Conservation (phyloP, 179 eudicot genomes). For the Gypsophila paniculata region DNA sequence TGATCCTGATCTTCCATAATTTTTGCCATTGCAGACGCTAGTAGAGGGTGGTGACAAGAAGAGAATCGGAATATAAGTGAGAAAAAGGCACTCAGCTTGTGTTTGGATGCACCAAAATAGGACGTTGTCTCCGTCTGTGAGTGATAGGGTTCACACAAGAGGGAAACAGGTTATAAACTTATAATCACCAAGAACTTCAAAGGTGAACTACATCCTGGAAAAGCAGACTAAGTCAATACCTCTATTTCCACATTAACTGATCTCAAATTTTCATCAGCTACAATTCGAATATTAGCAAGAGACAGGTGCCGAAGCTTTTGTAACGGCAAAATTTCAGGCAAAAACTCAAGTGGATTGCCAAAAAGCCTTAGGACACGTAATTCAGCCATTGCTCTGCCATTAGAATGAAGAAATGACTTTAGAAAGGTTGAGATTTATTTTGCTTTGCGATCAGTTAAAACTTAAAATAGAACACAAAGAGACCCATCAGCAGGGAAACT, state of each 20-base stretch:
- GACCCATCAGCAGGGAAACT: conserved; percentile 17
- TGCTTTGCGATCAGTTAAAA: conserved; percentile 3
- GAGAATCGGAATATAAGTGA: conserved; percentile 95
- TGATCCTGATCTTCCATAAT: conserved; percentile 89
- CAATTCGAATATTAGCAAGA: conserved; percentile 89
- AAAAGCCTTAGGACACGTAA: conserved; percentile 81
- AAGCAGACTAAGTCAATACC: conserved; percentile 38
- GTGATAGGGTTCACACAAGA: conserved; percentile 25
- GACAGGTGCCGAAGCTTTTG: conserved; percentile 90
- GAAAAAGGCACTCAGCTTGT: conserved; percentile 92
- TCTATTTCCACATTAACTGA: conserved; percentile 90
- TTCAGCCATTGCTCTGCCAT: conserved; percentile 88
- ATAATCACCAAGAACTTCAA: conserved; percentile 14
- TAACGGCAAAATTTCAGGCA: conserved; percentile 91
- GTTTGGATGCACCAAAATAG: conserved; percentile 86
- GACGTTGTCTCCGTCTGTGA: conserved; percentile 85
- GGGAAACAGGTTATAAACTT: conserved; percentile 18
- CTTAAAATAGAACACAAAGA: conserved; percentile 9
- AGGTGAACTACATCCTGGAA: conserved; percentile 5
- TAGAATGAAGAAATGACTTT: conserved; percentile 25
- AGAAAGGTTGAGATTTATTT: conserved; percentile 19
- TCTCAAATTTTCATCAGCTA: conserved; percentile 82
- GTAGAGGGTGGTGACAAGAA: conserved; percentile 95
- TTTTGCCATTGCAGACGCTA: conserved; percentile 95
- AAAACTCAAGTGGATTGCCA: conserved; percentile 95